Conservation (phyloP, 139 green algal species). For the Closterium sp. region DNA sequence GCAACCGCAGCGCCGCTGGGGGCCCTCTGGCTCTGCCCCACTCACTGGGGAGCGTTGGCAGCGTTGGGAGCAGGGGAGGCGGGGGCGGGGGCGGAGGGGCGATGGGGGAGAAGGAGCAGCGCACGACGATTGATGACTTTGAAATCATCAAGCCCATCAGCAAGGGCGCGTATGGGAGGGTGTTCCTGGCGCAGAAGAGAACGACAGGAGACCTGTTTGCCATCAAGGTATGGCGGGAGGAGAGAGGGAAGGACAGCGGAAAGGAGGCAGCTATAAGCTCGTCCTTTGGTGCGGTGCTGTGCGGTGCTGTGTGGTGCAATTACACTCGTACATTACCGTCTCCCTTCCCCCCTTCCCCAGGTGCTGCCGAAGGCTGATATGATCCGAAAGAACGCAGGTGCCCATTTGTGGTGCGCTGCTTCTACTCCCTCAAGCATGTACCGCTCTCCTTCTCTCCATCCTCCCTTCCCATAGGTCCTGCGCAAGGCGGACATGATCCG, state of each 20-base stretch:
- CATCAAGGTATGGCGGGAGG: conserved; percentile 8
- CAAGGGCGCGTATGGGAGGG: conserved; percentile 82
- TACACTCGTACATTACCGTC: too few species aligned
- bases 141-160: conserved; percentile 90
- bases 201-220: conserved; percentile 64
- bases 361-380: conserved; percentile 89
- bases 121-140: conserved; percentile 74
- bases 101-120: background rate
- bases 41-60: background rate
- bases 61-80: background rate
- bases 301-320: too few species aligned
- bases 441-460: conserved; percentile 84
- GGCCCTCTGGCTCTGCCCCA: background rate
- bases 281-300: too few species aligned
- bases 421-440: conserved; percentile 84
- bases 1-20: too few species aligned
- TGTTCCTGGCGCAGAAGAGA: conserved; percentile 88
- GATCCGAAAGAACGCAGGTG: conserved; percentile 85
- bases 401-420: conserved; percentile 74
- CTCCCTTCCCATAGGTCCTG: conserved; percentile 74
- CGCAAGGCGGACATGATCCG: conserved; percentile 88
- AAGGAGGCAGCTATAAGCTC: too few species aligned
- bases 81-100: background rate
- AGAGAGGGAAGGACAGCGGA: too few species aligned
- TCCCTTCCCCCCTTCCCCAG: conserved; percentile 39